Conservation (phyloP, 495 filamentous ascomycete species). For the Niebla homalea region DNA sequence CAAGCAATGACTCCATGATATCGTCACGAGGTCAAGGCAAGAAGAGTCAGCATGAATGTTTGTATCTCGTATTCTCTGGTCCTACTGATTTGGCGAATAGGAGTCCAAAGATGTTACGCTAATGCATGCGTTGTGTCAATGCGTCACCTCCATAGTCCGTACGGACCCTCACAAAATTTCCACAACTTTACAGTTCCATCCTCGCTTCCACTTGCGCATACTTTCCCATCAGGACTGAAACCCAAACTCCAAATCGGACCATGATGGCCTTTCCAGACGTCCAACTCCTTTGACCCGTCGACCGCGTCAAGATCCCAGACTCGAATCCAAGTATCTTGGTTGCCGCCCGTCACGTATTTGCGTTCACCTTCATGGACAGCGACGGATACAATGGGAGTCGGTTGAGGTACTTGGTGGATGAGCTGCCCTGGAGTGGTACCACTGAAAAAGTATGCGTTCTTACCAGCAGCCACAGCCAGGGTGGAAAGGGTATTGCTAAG, state of each 20-base stretch:
- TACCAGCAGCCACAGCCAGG: conserved; percentile 56
- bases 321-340: conserved; percentile 80
- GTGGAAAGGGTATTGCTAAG: conserved; percentile 45
- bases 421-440: conserved; percentile 53
- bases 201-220: conserved; percentile 93
- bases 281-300: conserved; percentile 45
- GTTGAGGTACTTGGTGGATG: conserved; percentile 61
- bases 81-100: neutral
- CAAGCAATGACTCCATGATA: too few relatives aligned
- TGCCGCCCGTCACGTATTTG: conserved; percentile 77
- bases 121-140: neutral
- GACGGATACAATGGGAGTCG: conserved; percentile 78
- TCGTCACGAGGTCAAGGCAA: too few relatives aligned
- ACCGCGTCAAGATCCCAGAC: conserved; percentile 78
- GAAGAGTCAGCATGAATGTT: too few relatives aligned
- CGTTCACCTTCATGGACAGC: conserved; percentile 69
- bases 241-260: conserved; percentile 91
- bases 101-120: neutral
- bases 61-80: too few relatives aligned
- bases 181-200: conserved; percentile 95
- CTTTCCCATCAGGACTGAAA: conserved; percentile 87
- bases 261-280: conserved; percentile 94
- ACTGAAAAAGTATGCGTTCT: conserved; percentile 85
- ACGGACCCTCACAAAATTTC: conserved; percentile 56
- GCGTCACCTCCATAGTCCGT: conserved; percentile 50